Evolutionary conservation across 768 basidiomycete genomes (phyloP), one percentile per base, ranked within the genome.

Genomic region (Lactarius psammicola): DNA sequence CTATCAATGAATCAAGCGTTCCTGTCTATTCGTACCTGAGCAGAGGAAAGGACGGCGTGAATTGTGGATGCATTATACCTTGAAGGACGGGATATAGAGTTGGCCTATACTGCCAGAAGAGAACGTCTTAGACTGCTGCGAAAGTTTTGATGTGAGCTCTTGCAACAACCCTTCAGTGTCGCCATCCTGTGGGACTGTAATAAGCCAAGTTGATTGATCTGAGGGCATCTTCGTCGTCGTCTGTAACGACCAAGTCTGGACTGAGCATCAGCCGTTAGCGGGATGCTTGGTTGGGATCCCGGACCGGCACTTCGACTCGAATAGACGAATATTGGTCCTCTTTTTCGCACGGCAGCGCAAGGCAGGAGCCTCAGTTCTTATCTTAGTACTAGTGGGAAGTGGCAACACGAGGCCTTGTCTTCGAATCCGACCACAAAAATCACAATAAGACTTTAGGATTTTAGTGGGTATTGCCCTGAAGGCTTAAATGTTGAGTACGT

Each of bases 201-300:
- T 82, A 69, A 98, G 79, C 95, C 95, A 98, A 71, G 94, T 95
- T 69, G 91, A 90, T 76, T 95, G 89, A 81, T 97, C 95, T 74
- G 94, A 95, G 64, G 95, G 95, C 95, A 97, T 97, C 20, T 60
- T 60, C 59, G 60, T 97, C 20, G 60, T 60, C 57, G 60, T 69
- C 61, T n/a, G 31, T 58, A 31, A 44, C 60, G 49, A 59, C 30
- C 56, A 51, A 17, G 56, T 44, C 28, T n/a, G 30, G 28, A 54
- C 3, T 44, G 38, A 34, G 20, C 18, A 36, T 55, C 33, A 28
- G 28, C 34, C 11, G 26, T 28, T 6, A 7, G 34, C 59, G 59
- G 60, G 38, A 33, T 42, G 9, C 33, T 34, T 60, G 33, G 34
- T 11, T 20, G 55, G 30, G 31, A 20, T 56, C 30, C 31, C 31